Percentiles rank a stretch among this genome's conserved stretches.
These are phyloP conservation scores for Gastrodia elata DNA, from an alignment of 106 monocot species.

Conservation along the genomic window DNA sequence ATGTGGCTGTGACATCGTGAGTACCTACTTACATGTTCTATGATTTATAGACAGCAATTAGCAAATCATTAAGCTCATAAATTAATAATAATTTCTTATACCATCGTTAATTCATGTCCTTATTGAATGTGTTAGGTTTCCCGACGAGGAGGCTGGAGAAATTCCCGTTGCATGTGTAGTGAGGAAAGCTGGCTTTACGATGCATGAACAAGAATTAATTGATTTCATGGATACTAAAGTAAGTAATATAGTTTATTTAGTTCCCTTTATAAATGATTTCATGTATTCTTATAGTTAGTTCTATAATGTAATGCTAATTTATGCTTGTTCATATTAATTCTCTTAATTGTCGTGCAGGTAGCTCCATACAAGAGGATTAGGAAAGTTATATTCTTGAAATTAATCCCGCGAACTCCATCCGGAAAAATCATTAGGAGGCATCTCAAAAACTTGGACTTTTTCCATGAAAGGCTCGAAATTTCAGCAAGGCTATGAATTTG, in stretches of 20 bases:
- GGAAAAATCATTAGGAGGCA: conserved; percentile 68
- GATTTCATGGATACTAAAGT: conserved; percentile 52
- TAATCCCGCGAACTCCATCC: conserved; percentile 65
- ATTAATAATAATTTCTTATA: background rate
- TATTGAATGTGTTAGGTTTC: conserved; percentile 22
- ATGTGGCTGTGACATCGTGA: conserved; percentile 58
- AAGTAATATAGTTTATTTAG: background rate
- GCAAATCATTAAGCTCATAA: background rate
- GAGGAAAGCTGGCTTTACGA: conserved; percentile 25
- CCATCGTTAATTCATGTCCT: background rate
- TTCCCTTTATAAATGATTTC: too few relatives aligned
- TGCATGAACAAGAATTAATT: conserved; percentile 48
- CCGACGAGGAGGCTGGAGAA: conserved; percentile 74
- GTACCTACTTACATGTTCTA: conserved; percentile 3
- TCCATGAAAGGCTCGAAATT: conserved; percentile 13
- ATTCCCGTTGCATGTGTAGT: conserved; percentile 80
- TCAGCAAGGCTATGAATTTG: conserved; percentile 2
- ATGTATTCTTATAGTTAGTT: too few relatives aligned
- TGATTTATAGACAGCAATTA: background rate
- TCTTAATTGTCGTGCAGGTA: too few relatives aligned
- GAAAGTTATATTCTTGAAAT: conserved; percentile 54
- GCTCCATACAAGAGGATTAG: conserved; percentile 83
- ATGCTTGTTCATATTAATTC: too few relatives aligned
- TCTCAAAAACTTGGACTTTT: conserved; percentile 23
- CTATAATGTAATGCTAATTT: too few relatives aligned